Base-by-base conservation (phyloP, 495 filamentous ascomycete species). In the Penicillium crystallinum region DNA sequence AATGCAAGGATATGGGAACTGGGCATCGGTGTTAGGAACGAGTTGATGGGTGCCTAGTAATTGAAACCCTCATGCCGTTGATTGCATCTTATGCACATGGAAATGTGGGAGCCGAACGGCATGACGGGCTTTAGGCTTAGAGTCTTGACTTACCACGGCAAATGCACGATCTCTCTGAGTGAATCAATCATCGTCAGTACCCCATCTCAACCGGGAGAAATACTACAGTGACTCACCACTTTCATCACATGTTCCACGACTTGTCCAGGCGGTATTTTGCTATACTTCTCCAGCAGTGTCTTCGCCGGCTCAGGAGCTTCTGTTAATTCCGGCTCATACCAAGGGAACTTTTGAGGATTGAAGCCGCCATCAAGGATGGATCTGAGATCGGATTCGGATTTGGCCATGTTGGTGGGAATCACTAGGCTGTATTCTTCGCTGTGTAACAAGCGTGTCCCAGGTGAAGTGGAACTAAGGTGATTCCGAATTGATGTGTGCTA, bases 1-100 rank as follows among this genome's bases (percentile, higher is more conserved):
- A 52, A 82, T 72, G 62, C 76, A 82, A 17, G 78, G 74, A 51
- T 79, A 80, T 2, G 72, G 73, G 46, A 66, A 64, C 66, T 69
- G n/a, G 9, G 5, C 4, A 6, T 36, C 6, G n/a, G n/a, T 3
- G 29, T 31, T 11, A 31, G 29, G 2, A 31, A 31, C 4, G 8
- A 29, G 25, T 29, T 29, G 8, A 38, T n/a, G n/a, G n/a, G n/a
- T n/a, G n/a, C n/a, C n/a, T n/a, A n/a, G n/a, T n/a, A n/a, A n/a
- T n/a, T n/a, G n/a, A n/a, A n/a, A n/a, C n/a, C n/a, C n/a, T n/a
- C n/a, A n/a, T n/a, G 36, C 36, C 17, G 15, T 6, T 11, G 6
- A 42, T 29, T 29, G 40, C 8, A 9, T 18, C 15, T 12, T 11
- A 12, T 2, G 23, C 0, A 1, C 1, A 17, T 2, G 2, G 11